phyloP scores from a whole-genome alignment of 352 stramenopile species.

The Thalassiosira livingstoniorum region DNA sequence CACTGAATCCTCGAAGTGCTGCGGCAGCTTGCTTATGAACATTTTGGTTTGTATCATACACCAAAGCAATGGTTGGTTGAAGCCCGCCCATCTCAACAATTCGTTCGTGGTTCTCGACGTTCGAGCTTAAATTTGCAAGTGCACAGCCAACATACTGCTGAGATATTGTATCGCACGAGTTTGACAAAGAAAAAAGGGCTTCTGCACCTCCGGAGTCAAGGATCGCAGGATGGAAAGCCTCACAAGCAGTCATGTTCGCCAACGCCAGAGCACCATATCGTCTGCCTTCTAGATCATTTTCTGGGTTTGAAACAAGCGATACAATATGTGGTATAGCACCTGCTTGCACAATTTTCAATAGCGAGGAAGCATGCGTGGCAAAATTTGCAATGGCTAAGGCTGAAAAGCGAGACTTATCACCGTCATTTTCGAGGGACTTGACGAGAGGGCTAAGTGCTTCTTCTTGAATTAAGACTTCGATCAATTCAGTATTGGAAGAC shows the following conservation, averaged over 20 bases:
- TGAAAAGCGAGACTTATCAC: constrained; percentile 92
- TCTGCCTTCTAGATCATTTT: constrained; percentile 91
- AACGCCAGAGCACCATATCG: constrained; percentile 94
- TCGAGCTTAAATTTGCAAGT: constrained; percentile 94
- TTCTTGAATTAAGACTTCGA: constrained; percentile 89
- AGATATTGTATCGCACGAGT: constrained; percentile 88
- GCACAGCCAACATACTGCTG: constrained; percentile 95
- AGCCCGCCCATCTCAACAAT: constrained; percentile 96
- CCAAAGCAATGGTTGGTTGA: constrained; percentile 94
- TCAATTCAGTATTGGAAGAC: constrained; percentile 89
- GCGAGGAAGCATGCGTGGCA: constrained; percentile 91
- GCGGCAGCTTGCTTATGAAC: constrained; percentile 95
- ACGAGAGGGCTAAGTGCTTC: constrained; percentile 91
- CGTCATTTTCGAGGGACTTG: constrained; percentile 88
- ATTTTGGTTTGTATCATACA: constrained; percentile 90
- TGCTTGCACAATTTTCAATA: constrained; percentile 94
- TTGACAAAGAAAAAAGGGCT: constrained; percentile 92
- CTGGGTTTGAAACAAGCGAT: constrained; percentile 82
- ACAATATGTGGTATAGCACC: constrained; percentile 87
- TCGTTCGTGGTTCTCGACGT: constrained; percentile 90
- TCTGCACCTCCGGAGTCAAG: constrained; percentile 92
- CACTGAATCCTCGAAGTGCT: constrained; percentile 92
- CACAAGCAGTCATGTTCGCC: constrained; percentile 94
- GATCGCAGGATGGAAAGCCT: constrained; percentile 93
- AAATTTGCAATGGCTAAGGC: constrained; percentile 94